Evolutionary conservation across 441 rosid species (phyloP), one percentile per base, ranked within the genome.

Genomic region (Gossypium schwendimanii): DNA sequence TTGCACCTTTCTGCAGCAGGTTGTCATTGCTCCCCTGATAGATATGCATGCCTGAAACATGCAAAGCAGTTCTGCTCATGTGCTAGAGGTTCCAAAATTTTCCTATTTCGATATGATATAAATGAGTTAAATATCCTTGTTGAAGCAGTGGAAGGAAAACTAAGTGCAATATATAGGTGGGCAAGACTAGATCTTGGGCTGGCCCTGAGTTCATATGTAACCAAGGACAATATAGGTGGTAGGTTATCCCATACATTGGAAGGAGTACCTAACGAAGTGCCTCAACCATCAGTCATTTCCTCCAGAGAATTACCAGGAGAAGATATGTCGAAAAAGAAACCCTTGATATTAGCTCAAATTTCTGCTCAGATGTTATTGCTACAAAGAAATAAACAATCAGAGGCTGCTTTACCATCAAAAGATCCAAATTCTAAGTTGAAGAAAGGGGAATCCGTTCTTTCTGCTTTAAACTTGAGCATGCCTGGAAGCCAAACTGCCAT

Each of bases 1-100:
- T 80, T 96, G 87, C 99, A 93, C 82, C 87, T 93, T n/a, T 96
- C 99, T 65, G 99, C 99, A 20, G 97, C 85, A 17, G 99, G 97
- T 71, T 96, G 99, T 79, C 86, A 41, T 50, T 93, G 99, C 81
- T 96, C 96, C 64, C 92, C 97, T 12, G 97, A 96, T 81, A 93
- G 78, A 85, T 93, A 88, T 77, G 87, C 92, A 66, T 96, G 99
- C 83, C 86, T 96, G 85, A 87, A 82, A 84, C 99, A 93, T 80
- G 91, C 91, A 80, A 88, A 87, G 83, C 91, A 92, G 73, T 77
- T 96, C 80, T 96, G 99, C 73, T 78, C 89, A 7, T 96, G 99
- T 80, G 76, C 87, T 71, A 76, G 84, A 87, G 82, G 81, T 75
- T 64, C 90, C 79, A 96, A 88, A 84, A 82, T 75, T 87, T 91